Base-by-base conservation (phyloP, 1,139 yeast genomes). In the Yamadazyma kanchanaburiensis region DNA sequence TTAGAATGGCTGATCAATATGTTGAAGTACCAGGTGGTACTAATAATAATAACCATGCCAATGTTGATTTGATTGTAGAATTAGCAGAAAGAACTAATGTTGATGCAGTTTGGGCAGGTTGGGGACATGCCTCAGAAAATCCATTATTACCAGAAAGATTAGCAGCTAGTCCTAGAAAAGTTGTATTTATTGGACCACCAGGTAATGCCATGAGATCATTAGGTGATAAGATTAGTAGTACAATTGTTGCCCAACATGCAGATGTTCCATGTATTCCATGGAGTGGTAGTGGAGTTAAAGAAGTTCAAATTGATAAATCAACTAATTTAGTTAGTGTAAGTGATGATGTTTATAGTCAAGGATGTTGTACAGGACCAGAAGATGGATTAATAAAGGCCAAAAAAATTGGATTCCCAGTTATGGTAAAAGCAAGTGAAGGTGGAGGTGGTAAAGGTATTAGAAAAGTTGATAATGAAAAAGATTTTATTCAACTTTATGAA, bases 101-200 rank as follows among this genome's bases (percentile, higher is more conserved):
- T 35, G 95, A 91, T 57, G 99, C 98, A 15, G 99, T 91, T 37
- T 91, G 99, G 99, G 98, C 99, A 21, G 99, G 99, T 48, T 84
- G 97, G 97, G 99, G 99, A 49, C 98, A 94, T 58, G 99, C 99
- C 22, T 86, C 96, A 15, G 99, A 91, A 65, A 91, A 94, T 64
- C 99, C 99, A 12, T 61, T 71, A 36, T 76, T 91, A 45, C 99
- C 99, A 25, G 98, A 91, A 62, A 79, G 75, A 57, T 72, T 91
- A 58, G 96, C 97, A 13, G 82, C 84, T 18, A 86, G 96, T 12
- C 88, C 89, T 34, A 83, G 87, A 59, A 84, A 74, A 52, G 84
- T 91, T 49, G 73, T 91, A 35, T 91, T 91, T 53, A 91, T 91
- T 55, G 98, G 98, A 42, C 98, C 98, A 16, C 74, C 94, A 12